Conservation (phyloP, 1,139 yeast genomes). For the Yamadazyma mexicana region DNA sequence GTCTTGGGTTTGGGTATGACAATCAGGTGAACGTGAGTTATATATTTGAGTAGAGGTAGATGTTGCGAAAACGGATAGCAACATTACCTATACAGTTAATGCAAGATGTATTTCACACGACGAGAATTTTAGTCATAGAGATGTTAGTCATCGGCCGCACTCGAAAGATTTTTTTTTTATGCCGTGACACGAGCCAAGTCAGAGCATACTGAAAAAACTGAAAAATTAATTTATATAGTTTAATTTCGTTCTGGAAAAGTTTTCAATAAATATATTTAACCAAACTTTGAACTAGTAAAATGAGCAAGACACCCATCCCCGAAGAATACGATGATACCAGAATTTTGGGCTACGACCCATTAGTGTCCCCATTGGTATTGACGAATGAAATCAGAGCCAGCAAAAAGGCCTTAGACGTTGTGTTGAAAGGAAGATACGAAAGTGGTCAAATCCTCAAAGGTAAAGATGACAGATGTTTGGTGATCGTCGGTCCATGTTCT, state of each 20-base stretch:
- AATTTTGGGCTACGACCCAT: slow-evolving; percentile 87
- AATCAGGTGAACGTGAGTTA: no score
- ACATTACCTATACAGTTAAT: background rate
- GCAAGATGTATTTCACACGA: background rate
- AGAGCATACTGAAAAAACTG: slow-evolving; percentile 1
- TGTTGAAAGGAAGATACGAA: slow-evolving; percentile 73
- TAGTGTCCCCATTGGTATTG: slow-evolving; percentile 83
- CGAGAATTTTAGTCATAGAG: background rate
- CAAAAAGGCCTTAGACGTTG: slow-evolving; percentile 60
- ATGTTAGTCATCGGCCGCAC: slow-evolving; percentile 2
- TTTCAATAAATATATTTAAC: background rate
- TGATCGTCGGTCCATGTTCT: slow-evolving; percentile 94
- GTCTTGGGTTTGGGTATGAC: no score
- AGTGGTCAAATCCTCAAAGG: slow-evolving; percentile 72
- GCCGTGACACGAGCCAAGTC: background rate
- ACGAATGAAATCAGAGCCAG: slow-evolving; percentile 78
- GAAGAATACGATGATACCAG: slow-evolving; percentile 86
- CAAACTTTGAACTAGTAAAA: slow-evolving; percentile 10
- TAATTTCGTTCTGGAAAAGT: no score
- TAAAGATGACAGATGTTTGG: slow-evolving; percentile 76
- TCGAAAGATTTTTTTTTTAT: background rate
- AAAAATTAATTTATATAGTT: no score
- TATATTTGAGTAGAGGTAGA: no score
- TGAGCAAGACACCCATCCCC: slow-evolving; percentile 55
- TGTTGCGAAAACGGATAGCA: no score